A percentile compares a stretch with the other conserved stretches of the same genome.
Conservation (phyloP, 1,139 yeast genomes). For the Blastobotrys persicus region DNA sequence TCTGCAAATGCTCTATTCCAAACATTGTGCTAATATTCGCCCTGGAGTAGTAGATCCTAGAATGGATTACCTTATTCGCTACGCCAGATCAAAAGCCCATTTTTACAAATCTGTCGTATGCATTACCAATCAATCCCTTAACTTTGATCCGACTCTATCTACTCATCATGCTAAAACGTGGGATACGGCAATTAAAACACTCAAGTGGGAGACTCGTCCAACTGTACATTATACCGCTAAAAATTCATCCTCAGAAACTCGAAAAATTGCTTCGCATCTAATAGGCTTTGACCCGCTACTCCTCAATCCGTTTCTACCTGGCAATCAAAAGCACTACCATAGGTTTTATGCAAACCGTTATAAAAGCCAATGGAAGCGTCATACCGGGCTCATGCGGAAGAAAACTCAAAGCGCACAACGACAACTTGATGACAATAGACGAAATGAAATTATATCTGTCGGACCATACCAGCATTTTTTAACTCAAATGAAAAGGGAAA, state of each 20-base stretch:
- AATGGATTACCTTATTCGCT: constrained; percentile 4
- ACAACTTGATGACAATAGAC: not conserved
- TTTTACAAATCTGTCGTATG: constrained; percentile 1
- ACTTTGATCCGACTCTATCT: not conserved
- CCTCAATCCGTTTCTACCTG: not conserved
- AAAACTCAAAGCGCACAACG: not conserved
- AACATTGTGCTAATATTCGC: not conserved
- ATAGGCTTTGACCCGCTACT: constrained; percentile 2
- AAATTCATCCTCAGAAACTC: not conserved
- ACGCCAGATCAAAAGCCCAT: not conserved
- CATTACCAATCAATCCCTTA: constrained; percentile 2
- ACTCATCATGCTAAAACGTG: not conserved
- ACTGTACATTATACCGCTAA: constrained; percentile 2
- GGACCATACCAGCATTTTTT: constrained; percentile 2
- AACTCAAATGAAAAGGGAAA: constrained; percentile 1
- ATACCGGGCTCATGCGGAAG: not conserved
- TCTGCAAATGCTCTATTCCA: constrained; percentile 19
- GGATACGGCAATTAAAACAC: not conserved
- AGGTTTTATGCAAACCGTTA: not conserved
- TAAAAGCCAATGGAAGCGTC: constrained; percentile 6
- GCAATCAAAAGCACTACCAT: constrained; percentile 2
- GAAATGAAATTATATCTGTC: not conserved
- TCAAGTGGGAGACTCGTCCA: constrained; percentile 11
- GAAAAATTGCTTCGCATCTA: constrained; percentile 1
- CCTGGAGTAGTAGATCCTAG: not conserved